phyloP scores from a whole-genome alignment of 2,329 filamentous ascomycete genomes.

The Dactylonectria estremocensis region DNA sequence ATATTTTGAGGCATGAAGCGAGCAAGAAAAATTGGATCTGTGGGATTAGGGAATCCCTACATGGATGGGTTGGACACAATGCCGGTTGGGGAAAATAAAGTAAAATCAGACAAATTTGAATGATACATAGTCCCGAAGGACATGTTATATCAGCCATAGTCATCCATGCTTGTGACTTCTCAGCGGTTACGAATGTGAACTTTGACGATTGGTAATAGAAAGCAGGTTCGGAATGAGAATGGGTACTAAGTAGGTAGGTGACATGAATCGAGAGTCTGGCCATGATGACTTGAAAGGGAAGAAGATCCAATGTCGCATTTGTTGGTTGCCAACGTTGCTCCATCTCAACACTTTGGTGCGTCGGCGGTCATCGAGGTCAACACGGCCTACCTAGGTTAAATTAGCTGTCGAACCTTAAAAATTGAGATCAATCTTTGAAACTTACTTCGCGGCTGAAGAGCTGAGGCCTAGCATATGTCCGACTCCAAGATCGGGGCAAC shows the following conservation, averaged over 20 bases:
- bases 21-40: conserved; percentile 5
- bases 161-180: neutral
- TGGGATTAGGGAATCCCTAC: neutral
- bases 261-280: no score
- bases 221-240: neutral
- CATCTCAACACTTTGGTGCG: no score
- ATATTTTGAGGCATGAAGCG: conserved; percentile 6
- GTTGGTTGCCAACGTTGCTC: no score
- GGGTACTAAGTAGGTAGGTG: neutral
- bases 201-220: neutral
- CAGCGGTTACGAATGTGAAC: neutral
- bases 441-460: neutral
- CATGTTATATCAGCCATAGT: neutral
- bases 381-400: no score
- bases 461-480: neutral
- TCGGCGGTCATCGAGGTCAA: no score
- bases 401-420: no score
- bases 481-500: neutral
- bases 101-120: conserved; percentile 3
- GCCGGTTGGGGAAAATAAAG: neutral
- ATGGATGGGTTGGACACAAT: conserved; percentile 3
- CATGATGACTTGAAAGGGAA: no score
- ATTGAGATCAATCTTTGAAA: neutral
- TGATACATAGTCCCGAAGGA: neutral
- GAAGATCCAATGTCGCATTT: no score